phyloP scores from a whole-genome alignment of 441 rosid species.

The Syzygium malaccense region DNA sequence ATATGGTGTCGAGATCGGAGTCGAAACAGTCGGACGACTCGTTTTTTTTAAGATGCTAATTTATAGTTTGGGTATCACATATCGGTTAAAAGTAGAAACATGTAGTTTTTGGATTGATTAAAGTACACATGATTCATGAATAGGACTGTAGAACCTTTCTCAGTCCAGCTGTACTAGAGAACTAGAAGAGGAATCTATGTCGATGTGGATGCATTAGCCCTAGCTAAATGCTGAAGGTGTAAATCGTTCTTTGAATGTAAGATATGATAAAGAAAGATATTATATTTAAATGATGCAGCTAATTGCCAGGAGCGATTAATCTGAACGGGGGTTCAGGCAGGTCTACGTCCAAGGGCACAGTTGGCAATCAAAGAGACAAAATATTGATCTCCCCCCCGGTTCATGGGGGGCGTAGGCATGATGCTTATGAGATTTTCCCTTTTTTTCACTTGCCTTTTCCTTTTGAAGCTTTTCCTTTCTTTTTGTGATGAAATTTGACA shows the following conservation, averaged over 20 bases:
- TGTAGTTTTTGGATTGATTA: neutral
- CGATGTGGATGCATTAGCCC: neutral
- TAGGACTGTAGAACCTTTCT: constrained; percentile 4
- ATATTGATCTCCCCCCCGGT: neutral
- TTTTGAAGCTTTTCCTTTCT: neutral
- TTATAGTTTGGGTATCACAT: neutral
- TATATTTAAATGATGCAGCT: neutral
- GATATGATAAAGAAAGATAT: neutral
- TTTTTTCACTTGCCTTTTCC: neutral
- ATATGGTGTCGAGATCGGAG: neutral
- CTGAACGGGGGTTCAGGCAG: neutral
- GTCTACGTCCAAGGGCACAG: neutral
- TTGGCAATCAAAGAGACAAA: neutral
- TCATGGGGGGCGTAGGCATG: neutral
- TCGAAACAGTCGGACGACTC: neutral
- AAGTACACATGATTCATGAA: neutral
- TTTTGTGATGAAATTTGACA: constrained; percentile 7
- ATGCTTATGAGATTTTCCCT: neutral
- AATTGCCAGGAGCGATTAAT: neutral
- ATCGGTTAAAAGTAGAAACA: neutral
- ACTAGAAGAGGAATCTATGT: neutral
- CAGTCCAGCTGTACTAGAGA: neutral
- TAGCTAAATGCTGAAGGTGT: neutral
- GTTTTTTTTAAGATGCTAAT: neutral
- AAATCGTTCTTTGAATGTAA: neutral